Evolutionary conservation across 2,329 filamentous ascomycete genomes (phyloP).

Genomic region (Alternaria panax): DNA sequence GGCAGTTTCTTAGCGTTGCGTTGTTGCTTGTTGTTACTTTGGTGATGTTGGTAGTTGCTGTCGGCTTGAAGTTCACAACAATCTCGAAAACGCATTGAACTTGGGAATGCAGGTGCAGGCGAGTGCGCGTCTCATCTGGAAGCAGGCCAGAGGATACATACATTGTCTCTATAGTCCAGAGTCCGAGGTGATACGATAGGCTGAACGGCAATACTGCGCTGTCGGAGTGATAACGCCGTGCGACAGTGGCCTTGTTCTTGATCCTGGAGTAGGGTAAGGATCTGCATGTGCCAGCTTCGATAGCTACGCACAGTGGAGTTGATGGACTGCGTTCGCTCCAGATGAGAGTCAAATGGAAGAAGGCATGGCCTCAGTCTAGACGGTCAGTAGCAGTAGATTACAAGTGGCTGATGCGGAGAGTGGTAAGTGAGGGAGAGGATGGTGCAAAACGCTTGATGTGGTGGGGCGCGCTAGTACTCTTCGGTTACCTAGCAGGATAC

Average conservation of each 20-base stretch:
- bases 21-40: neutral
- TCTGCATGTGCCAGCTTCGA: neutral
- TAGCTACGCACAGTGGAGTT: neutral
- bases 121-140: neutral
- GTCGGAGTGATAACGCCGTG: slow-evolving; percentile 29
- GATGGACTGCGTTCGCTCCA: neutral
- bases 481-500: too few relatives aligned
- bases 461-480: slow-evolving; percentile 6
- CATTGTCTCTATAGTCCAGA: neutral
- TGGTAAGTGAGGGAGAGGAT: neutral
- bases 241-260: slow-evolving; percentile 7
- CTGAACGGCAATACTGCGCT: neutral
- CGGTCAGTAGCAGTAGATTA: neutral
- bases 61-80: neutral
- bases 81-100: neutral
- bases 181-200: neutral
- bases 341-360: neutral
- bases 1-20: neutral
- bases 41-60: neutral
- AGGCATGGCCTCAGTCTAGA: neutral
- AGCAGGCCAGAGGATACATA: neutral
- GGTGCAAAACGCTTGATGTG: neutral
- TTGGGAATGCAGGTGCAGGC: neutral
- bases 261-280: neutral
- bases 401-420: neutral